phyloP scores from a whole-genome alignment of 139 green algal species.

The Chlorella sp. region DNA sequence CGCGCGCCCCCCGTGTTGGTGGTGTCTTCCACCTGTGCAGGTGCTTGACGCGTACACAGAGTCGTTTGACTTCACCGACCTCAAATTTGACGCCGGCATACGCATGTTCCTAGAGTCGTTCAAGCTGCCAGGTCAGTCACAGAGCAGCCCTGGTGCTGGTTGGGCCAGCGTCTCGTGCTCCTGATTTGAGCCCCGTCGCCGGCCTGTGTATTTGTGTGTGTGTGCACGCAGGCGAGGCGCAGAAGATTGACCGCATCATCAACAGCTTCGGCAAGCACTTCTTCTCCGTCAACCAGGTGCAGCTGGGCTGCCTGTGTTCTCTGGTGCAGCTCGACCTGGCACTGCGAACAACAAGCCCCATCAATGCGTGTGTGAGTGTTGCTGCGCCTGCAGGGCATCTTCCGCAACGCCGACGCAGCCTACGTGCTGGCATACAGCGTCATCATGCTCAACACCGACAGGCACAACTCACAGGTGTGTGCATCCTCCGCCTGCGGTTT shows the following conservation, averaged over 20 bases:
- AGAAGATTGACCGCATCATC: conserved; percentile 99
- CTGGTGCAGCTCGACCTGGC: no score
- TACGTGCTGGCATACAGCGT: conserved; percentile 97
- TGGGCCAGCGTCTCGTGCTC: neutral
- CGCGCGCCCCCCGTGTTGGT: neutral
- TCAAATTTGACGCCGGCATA: conserved; percentile 89
- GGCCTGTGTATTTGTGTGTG: no score
- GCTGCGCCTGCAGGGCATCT: conserved; percentile 32
- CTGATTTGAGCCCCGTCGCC: neutral
- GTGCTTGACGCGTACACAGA: conserved; percentile 91
- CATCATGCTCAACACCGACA: conserved; percentile 99
- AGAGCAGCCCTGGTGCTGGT: no score
- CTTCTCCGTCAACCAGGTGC: conserved; percentile 15
- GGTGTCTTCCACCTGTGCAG: conserved; percentile 11
- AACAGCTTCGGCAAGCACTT: conserved; percentile 44
- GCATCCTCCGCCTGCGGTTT: no score
- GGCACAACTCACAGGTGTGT: conserved; percentile 77
- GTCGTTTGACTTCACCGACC: conserved; percentile 20
- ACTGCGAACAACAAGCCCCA: no score
- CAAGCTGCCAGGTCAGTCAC: conserved; percentile 66
- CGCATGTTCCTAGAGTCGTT: conserved; percentile 68
- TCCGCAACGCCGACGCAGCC: conserved; percentile 47
- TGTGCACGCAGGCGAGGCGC: conserved; percentile 79
- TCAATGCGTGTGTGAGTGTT: no score
- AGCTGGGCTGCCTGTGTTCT: no score